These are phyloP conservation scores for Podospora conica DNA, from an alignment of 495 filamentous ascomycete species.

Conservation along the genomic window DNA sequence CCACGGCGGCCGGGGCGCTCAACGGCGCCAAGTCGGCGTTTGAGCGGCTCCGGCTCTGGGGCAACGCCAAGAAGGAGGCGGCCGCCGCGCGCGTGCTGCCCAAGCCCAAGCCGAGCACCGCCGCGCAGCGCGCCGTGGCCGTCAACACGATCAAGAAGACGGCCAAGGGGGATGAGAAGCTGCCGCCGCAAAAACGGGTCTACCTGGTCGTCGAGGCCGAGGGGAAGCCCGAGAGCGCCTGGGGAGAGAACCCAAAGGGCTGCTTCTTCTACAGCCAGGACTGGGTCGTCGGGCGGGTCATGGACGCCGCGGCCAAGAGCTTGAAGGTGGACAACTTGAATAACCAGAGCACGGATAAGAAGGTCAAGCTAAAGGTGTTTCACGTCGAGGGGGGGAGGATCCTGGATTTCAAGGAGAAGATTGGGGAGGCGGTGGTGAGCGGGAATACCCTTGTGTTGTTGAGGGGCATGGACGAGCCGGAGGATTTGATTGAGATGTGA, in stretches of 20 bases:
- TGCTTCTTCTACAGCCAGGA: conserved; percentile 79
- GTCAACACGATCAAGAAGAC: conserved; percentile 72
- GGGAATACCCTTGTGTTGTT: conserved; percentile 88
- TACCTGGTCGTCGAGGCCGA: conserved; percentile 86
- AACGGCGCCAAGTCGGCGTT: conserved; percentile 60
- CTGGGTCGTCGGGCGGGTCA: conserved; percentile 80
- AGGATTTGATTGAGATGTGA: conserved; percentile 41
- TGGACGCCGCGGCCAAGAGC: conserved; percentile 80
- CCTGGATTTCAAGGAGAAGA: conserved; percentile 78
- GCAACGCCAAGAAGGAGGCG: conserved; percentile 41
- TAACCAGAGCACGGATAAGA: conserved; percentile 71
- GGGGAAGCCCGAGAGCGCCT: conserved; percentile 68
- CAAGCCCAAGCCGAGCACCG: conserved; percentile 54
- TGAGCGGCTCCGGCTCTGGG: conserved; percentile 54
- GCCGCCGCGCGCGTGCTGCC: conserved; percentile 34
- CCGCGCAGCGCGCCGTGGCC: conserved; percentile 53
- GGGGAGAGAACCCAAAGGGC: conserved; percentile 65
- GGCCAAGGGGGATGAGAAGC: conserved; percentile 80
- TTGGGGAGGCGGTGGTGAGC: conserved; percentile 59
- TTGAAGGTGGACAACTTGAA: conserved; percentile 83
- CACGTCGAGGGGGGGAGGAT: conserved; percentile 86
- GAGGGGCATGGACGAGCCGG: conserved; percentile 64
- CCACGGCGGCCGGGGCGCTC: conserved; percentile 39
- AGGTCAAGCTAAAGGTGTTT: conserved; percentile 74
- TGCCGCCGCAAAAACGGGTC: conserved; percentile 71